phyloP scores from a whole-genome alignment of 306 rosid species.

The Clitoria ternatea region DNA sequence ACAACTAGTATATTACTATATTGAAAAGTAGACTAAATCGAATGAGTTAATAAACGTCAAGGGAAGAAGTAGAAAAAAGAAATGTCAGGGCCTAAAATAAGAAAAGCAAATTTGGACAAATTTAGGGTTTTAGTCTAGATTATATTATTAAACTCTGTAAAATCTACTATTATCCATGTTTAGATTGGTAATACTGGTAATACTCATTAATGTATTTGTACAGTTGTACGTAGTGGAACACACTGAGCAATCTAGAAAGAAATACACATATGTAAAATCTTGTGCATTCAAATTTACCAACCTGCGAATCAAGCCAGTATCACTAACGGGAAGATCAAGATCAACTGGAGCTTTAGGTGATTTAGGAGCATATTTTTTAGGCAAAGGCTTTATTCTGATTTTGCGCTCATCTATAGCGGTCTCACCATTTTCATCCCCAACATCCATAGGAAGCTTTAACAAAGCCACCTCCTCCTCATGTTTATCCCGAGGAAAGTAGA shows the following conservation, averaged over 20 bases:
- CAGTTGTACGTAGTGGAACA: background rate
- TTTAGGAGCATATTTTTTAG: constrained; percentile 50
- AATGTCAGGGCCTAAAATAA: too few relatives aligned
- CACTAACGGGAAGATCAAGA: constrained; percentile 77
- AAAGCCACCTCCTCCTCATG: constrained; percentile 92
- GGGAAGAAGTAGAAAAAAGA: too few relatives aligned
- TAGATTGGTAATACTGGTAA: background rate
- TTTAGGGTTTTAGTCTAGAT: background rate
- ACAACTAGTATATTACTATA: background rate
- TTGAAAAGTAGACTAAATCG: background rate
- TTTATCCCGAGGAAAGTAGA: constrained; percentile 93
- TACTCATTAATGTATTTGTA: background rate
- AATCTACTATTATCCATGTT: constrained; percentile 4
- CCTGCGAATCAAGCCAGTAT: constrained; percentile 71
- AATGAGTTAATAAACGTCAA: background rate
- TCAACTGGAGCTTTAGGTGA: constrained; percentile 54
- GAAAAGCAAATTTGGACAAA: too few relatives aligned
- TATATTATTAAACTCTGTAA: constrained; percentile 7
- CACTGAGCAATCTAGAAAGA: constrained; percentile 6
- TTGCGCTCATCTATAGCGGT: constrained; percentile 89
- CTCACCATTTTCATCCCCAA: constrained; percentile 99
- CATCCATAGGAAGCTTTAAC: constrained; percentile 92
- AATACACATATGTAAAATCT: background rate
- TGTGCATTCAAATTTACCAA: constrained; percentile 31
- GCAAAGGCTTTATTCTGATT: constrained; percentile 94